Evolutionary conservation across 164 flowering plant species (phyloP), one percentile per base, ranked within the genome.

Genomic region (Macadamia tetraphylla): DNA sequence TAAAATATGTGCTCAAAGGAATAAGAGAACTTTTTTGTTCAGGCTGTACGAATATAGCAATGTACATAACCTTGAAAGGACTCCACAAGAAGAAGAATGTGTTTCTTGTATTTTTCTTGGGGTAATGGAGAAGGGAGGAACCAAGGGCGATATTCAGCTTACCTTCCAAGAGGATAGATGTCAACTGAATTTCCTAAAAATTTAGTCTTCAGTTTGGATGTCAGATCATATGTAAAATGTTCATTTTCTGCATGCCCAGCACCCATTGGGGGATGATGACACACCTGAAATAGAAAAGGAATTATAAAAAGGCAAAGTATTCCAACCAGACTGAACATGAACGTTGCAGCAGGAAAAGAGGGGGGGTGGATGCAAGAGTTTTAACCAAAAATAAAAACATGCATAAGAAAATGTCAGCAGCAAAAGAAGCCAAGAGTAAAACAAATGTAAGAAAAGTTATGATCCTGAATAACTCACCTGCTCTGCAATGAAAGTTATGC

Each of bases 211-310:
- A 89, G 58, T 79, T 91, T 88, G 60, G 97, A 91, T 9, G 94
- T 89, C 31, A 88, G 73, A 74, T 89, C 92, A 81, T 91, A 89
- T 9, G 75, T 71, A 66, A 91, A 91, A 79, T 91, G 94, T 69
- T 89, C 88, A 67, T 86, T 91, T 77, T 91, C 97, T 30, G 88
- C 97, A 85, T 88, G 94, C 23, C 79, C 97, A 64, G 89, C 91
- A 79, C 97, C 84, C 79, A 87, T 87, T 62, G 97, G 97, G 44
- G 97, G 97, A 74, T 91, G 97, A 84, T 91, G 97, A 74, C 94
- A 79, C 58, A 91, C 91, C 97, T 91, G 82, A 63, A 75, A 60
- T 49, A 23, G 52, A 63, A 43, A 67, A n/a, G 44, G 44, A 65
- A 32, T 9, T 35, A 35, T 12, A 4, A 18, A 43, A 68, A 12